phyloP scores from a whole-genome alignment of 495 filamentous ascomycete genomes.

The Penicillium soppii region DNA sequence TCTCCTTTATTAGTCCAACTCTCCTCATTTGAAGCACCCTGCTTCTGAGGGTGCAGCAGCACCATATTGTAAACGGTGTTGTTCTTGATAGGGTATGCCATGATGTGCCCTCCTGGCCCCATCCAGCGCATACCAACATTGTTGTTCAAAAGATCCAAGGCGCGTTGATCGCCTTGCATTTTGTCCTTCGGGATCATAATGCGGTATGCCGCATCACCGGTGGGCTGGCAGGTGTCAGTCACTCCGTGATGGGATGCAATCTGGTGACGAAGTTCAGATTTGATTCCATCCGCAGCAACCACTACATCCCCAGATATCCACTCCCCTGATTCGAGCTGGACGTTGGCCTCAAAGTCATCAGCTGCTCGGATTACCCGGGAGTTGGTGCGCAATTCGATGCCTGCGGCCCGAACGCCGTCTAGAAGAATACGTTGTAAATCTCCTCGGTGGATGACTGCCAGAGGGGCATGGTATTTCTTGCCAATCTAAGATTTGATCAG shows the following conservation, averaged over 20 bases:
- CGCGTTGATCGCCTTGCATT: slow-evolving; percentile 44
- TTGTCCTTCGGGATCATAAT: slow-evolving; percentile 52
- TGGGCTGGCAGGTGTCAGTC: slow-evolving; percentile 44
- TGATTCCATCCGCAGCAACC: slow-evolving; percentile 31
- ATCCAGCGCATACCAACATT: slow-evolving; percentile 33
- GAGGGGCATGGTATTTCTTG: background rate
- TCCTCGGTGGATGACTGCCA: background rate
- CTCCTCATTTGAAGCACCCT: slow-evolving; percentile 27
- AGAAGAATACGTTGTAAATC: slow-evolving; percentile 1
- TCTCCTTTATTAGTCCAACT: slow-evolving; percentile 43
- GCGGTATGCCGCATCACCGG: slow-evolving; percentile 63
- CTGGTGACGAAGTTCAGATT: slow-evolving; percentile 44
- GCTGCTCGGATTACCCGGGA: background rate
- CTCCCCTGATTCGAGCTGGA: background rate
- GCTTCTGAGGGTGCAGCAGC: slow-evolving; percentile 57
- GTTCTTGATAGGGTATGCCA: slow-evolving; percentile 55
- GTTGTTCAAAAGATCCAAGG: slow-evolving; percentile 29
- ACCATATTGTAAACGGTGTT: slow-evolving; percentile 59
- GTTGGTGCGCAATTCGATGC: background rate
- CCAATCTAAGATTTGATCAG: background rate
- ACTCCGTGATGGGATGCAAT: too few species aligned
- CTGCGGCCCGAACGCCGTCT: background rate
- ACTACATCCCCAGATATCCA: slow-evolving; percentile 6
- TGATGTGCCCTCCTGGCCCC: slow-evolving; percentile 53
- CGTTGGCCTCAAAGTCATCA: slow-evolving; percentile 3